These are phyloP conservation scores for Nemania serpens DNA, from an alignment of 2,329 filamentous ascomycete genomes.

Conservation along the genomic window DNA sequence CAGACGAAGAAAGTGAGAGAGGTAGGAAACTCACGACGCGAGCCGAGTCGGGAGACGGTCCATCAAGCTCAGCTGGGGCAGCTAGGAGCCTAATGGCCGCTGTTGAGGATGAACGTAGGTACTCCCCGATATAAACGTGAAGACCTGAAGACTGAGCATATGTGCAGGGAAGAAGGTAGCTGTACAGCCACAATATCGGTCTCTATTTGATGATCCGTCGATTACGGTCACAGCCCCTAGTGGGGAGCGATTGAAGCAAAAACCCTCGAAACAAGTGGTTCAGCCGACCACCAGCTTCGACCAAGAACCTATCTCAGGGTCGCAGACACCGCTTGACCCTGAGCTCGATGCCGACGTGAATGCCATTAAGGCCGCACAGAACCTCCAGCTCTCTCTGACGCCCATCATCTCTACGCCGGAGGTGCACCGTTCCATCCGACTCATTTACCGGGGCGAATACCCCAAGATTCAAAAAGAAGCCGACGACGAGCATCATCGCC, in stretches of 20 bases:
- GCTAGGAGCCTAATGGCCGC: conserved; percentile 69
- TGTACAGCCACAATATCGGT: conserved; percentile 62
- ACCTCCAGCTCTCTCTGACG: conserved; percentile 79
- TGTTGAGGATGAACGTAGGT: conserved; percentile 78
- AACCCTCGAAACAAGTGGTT: conserved; percentile 51
- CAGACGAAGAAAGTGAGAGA: conserved; percentile 69
- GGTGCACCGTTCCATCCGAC: conserved; percentile 81
- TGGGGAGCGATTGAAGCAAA: conserved; percentile 65
- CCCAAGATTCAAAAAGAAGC: conserved; percentile 74
- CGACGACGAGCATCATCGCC: conserved; percentile 75
- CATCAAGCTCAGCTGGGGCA: conserved; percentile 42
- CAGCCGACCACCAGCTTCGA: conserved; percentile 89
- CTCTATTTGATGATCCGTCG: conserved; percentile 67
- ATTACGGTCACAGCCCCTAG: conserved; percentile 67
- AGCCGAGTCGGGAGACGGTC: conserved; percentile 48
- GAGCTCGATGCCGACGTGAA: conserved; percentile 84
- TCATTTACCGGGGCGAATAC: conserved; percentile 89
- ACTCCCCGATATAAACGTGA: neutral
- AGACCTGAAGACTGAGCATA: conserved; percentile 32
- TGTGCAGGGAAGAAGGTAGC: conserved; percentile 56
- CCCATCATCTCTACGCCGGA: conserved; percentile 76
- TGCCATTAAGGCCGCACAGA: conserved; percentile 87
- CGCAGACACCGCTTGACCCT: conserved; percentile 69
- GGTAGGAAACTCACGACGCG: conserved; percentile 62
- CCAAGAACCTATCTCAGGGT: conserved; percentile 60